Evolutionary conservation across 495 filamentous ascomycete species (phyloP).

Genomic region (Arthonia radiata): DNA sequence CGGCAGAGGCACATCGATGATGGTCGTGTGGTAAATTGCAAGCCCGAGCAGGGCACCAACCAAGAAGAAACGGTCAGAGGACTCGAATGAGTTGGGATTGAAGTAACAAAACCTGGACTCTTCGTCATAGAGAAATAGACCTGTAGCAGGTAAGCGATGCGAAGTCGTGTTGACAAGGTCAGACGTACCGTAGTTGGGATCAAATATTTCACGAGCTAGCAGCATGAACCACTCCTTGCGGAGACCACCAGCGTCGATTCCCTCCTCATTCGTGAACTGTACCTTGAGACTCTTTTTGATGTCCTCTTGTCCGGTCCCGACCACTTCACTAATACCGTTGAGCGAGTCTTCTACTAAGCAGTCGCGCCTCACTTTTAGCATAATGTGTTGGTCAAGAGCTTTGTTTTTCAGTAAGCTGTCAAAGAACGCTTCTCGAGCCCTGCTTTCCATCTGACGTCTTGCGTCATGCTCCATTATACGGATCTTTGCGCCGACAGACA

Average conservation of each 20-base stretch:
- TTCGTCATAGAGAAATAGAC: constrained; percentile 83
- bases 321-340: constrained; percentile 62
- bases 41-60: constrained; percentile 74
- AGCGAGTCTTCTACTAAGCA: constrained; percentile 84
- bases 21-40: constrained; percentile 92
- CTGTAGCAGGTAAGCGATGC: constrained; percentile 16
- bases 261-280: constrained; percentile 72
- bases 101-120: constrained; percentile 90
- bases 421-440: constrained; percentile 79
- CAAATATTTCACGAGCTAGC: constrained; percentile 76
- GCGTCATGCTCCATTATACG: constrained; percentile 81
- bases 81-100: constrained; percentile 77
- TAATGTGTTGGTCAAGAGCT: constrained; percentile 53
- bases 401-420: constrained; percentile 56
- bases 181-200: constrained; percentile 61
- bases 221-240: constrained; percentile 93
- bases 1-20: constrained; percentile 71
- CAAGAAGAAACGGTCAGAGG: constrained; percentile 80
- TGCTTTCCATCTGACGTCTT: constrained; percentile 71
- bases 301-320: constrained; percentile 61
- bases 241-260: constrained; percentile 73
- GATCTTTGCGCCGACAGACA: constrained; percentile 86
- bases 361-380: constrained; percentile 57
- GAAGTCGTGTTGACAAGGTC: constrained; percentile 1
- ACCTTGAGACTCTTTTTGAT: constrained; percentile 84